Conservation (phyloP, 371 early-diverging fungal species). For the Cokeromyces recurvatus region DNA sequence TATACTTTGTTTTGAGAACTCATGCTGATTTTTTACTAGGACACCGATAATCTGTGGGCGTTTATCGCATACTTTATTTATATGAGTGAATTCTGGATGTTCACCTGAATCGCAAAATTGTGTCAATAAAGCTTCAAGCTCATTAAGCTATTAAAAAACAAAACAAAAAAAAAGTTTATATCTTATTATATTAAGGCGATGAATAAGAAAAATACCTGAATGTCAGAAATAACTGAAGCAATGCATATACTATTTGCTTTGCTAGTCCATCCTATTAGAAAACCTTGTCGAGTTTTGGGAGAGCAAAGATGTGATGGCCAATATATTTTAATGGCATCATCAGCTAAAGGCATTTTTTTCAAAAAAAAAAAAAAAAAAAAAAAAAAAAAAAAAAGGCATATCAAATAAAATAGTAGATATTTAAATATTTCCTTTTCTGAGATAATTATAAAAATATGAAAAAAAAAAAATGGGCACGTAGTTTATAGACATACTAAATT, state of each 20-base stretch:
- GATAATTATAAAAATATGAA: no score
- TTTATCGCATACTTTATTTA: conserved; percentile 30
- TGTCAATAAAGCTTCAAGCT: conserved; percentile 15
- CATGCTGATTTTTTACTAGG: conserved; percentile 1
- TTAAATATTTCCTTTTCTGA: no score
- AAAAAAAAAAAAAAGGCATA: no score
- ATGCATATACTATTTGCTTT: conserved; percentile 26
- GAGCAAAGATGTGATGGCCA: conserved; percentile 47
- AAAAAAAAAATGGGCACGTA: no score
- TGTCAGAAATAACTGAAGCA: conserved; percentile 29
- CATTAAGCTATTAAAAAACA: conserved; percentile 19
- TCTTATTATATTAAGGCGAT: no score
- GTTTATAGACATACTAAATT: no score
- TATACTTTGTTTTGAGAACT: neutral
- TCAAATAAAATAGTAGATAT: no score
- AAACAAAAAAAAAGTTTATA: no score
- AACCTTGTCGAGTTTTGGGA: conserved; percentile 24
- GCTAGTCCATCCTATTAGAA: conserved; percentile 41
- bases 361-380: no score
- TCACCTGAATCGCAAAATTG: conserved; percentile 29
- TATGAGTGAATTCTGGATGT: conserved; percentile 26
- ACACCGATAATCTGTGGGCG: conserved; percentile 34
- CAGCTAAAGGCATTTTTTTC: conserved; percentile 1
- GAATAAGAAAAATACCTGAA: conserved; percentile 18
- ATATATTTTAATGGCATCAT: conserved; percentile 35